These are phyloP conservation scores for Kuraishia hungarica DNA, from an alignment of 805 yeast species.

Conservation along the genomic window DNA sequence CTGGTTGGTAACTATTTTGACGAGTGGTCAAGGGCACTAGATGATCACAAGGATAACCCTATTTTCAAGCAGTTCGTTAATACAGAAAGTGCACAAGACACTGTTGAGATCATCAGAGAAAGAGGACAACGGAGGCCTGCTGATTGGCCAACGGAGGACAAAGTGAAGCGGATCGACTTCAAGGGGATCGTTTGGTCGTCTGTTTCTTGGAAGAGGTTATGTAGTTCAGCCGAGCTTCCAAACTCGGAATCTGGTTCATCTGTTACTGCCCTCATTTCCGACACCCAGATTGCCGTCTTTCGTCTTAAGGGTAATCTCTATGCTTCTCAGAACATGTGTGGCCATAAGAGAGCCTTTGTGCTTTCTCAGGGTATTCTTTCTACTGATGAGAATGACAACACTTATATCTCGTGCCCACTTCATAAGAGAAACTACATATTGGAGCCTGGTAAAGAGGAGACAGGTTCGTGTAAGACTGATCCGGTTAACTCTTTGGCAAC, in stretches of 20 bases:
- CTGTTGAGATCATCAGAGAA: conserved; percentile 24
- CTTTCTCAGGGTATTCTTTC: conserved; percentile 25
- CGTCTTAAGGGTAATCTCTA: conserved; percentile 21
- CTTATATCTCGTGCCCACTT: conserved; percentile 27
- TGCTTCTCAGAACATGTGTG: conserved; percentile 32
- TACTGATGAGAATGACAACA: conserved; percentile 19
- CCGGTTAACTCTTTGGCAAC: conserved; percentile 23
- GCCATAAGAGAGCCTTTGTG: conserved; percentile 30
- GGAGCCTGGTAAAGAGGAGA: conserved; percentile 11
- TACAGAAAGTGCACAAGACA: conserved; percentile 19
- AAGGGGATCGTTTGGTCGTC: conserved; percentile 23
- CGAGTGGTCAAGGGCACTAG: conserved; percentile 24
- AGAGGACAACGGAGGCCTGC: conserved; percentile 29
- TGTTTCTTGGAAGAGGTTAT: conserved; percentile 19
- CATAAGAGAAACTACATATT: conserved; percentile 25
- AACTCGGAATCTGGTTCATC: conserved; percentile 22
- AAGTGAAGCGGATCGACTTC: conserved; percentile 16
- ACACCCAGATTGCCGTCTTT: conserved; percentile 28
- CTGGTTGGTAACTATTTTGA: conserved; percentile 25
- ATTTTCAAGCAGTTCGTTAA: conserved; percentile 25
- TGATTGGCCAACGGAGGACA: conserved; percentile 22
- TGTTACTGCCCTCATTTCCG: conserved; percentile 22
- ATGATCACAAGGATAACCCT: conserved; percentile 12
- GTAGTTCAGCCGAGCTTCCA: conserved; percentile 19
- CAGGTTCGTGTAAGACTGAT: conserved; percentile 24